Evolutionary conservation across 257 asterid genomes (phyloP).

Genomic region (Avicennia marina): DNA sequence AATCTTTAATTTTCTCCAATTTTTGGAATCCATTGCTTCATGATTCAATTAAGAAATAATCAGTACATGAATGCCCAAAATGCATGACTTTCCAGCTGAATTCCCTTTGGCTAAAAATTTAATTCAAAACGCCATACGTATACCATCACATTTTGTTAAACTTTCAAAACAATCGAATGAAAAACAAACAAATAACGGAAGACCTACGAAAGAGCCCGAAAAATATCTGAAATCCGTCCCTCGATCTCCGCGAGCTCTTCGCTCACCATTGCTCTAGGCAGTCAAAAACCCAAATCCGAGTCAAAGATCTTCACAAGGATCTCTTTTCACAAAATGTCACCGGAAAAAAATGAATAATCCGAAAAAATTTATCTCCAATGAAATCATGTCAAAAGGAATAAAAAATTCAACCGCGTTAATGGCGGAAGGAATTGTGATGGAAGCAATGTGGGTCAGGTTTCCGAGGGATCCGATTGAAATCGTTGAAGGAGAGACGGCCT

Average conservation of each 20-base stretch:
- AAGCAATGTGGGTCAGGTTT: conserved; percentile 23
- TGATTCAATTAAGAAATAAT: conserved; percentile 16
- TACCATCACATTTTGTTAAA: not conserved
- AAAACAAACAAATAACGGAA: not conserved
- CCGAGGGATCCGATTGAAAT: conserved; percentile 29
- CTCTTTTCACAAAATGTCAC: not conserved
- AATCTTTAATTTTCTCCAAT: conserved; percentile 88
- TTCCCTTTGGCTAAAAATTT: not conserved
- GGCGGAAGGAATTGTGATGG: conserved; percentile 6
- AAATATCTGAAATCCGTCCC: conserved; percentile 79
- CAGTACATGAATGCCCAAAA: conserved; percentile 10
- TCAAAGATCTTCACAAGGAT: conserved; percentile 15
- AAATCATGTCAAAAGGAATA: conserved; percentile 12
- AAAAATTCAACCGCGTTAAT: conserved; percentile 11
- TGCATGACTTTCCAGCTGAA: not conserved
- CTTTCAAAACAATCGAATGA: not conserved
- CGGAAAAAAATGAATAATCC: too few relatives aligned
- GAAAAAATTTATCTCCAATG: conserved; percentile 3
- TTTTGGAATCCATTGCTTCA: conserved; percentile 97
- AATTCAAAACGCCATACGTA: not conserved
- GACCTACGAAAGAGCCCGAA: conserved; percentile 91
- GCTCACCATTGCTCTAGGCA: conserved; percentile 51
- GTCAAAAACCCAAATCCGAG: conserved; percentile 22
- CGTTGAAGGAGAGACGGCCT: conserved; percentile 22
- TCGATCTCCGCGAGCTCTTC: conserved; percentile 95